phyloP scores from a whole-genome alignment of 108 stramenopile genomes.

The Cyclotella baltica region DNA sequence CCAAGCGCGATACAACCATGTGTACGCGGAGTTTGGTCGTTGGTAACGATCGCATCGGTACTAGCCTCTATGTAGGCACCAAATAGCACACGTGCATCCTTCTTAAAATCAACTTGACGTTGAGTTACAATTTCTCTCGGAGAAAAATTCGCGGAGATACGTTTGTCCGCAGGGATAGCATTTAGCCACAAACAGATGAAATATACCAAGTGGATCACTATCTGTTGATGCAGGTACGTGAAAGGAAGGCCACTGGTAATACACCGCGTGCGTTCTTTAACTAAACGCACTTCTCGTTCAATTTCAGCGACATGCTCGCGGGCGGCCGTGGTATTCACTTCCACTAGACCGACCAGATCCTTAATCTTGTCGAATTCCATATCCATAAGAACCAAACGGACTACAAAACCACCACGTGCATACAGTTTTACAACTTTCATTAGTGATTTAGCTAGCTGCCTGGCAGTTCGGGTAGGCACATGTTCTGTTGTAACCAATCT shows the following conservation, averaged over 20 bases:
- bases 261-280: background rate
- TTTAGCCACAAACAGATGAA: constrained; percentile 28
- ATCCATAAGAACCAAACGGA: constrained; percentile 14
- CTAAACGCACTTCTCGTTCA: constrained; percentile 5
- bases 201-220: background rate
- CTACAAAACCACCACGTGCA: constrained; percentile 41
- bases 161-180: constrained; percentile 18
- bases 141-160: constrained; percentile 14
- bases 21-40: background rate
- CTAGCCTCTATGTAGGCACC: constrained; percentile 7
- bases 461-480: constrained; percentile 12
- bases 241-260: background rate
- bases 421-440: constrained; percentile 35
- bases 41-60: background rate
- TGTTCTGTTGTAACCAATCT: constrained; percentile 17
- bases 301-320: constrained; percentile 21
- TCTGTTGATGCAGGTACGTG: background rate
- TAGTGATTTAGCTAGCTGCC: constrained; percentile 9
- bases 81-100: background rate
- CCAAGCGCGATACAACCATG: constrained; percentile 1
- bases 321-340: constrained; percentile 4
- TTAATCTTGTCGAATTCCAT: constrained; percentile 29
- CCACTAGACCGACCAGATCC: background rate
- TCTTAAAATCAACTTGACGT: background rate
- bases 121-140: constrained; percentile 15